Evolutionary conservation across 78 protist genomes (phyloP), one percentile per base, ranked within the genome.

Genomic region (Salpingoeca rosetta): DNA sequence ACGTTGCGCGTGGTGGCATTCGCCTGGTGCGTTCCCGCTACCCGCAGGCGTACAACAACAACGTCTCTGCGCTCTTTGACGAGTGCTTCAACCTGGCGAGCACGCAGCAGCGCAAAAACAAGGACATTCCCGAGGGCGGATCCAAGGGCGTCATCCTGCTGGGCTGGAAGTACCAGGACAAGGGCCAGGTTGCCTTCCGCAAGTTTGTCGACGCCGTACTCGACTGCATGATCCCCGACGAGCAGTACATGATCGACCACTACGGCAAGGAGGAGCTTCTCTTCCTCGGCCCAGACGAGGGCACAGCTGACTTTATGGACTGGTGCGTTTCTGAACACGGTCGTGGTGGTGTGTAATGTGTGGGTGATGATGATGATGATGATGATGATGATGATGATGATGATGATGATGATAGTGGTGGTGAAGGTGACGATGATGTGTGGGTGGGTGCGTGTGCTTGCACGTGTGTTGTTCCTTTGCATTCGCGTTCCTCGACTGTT

Each of bases 111-210:
- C 89, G 85, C 44, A 94, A 94, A 90, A 94, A 94, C 90, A 94
- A 95, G 88, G 97, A 95, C 86, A 94, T 95, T 42, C 95, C 97
- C 35, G 97, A 95, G 89, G 95, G 95, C 51, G 97, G 97, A 43
- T 76, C 90, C 44, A 95, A 95, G 92, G 96, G 94, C 35, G 91
- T 91, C 3, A 65, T 93, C 44, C 77, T 90, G 40, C 80, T 90
- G 25, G 74, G 42, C 0, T 44, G 73, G 24, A 22, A 36, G 11
- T 37, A 27, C 44, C 91, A 90, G 84, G 38, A 40, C 39, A 51
- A 86, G 77, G 90, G 88, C 37, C 89, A 79, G 42, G 78, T 41
- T 25, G 90, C 90, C 45, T 91, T 92, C 87, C 74, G 72, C 37
- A 76, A 84, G 86, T 90, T 86, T 90, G 83, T 86, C 87, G 94